Evolutionary conservation across 495 filamentous ascomycete genomes (phyloP).

Genomic region (Aspergillus bridgeri): DNA sequence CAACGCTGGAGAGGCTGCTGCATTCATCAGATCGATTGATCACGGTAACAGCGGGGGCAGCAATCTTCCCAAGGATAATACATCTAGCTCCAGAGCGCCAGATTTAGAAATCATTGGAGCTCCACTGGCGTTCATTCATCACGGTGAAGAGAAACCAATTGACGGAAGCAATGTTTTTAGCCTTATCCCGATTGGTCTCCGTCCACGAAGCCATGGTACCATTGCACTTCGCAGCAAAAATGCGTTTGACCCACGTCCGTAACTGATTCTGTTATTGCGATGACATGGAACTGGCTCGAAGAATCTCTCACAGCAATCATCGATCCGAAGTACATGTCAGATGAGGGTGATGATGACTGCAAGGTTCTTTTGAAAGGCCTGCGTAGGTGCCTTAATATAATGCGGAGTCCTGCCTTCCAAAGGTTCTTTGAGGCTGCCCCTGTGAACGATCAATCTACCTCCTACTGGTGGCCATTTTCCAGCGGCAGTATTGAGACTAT

Average conservation of each 20-base stretch:
- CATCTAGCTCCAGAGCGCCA: conserved; percentile 13
- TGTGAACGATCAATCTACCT: conserved; percentile 15
- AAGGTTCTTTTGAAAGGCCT: conserved; percentile 19
- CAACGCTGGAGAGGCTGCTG: conserved; percentile 23
- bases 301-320: conserved; percentile 16
- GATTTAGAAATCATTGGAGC: conserved; percentile 25
- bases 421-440: conserved; percentile 16
- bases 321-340: conserved; percentile 22
- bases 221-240: conserved; percentile 18
- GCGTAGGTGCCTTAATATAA: conserved; percentile 18
- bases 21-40: conserved; percentile 18
- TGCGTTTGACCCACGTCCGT: conserved; percentile 20
- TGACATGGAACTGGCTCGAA: background rate
- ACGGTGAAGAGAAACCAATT: conserved; percentile 18
- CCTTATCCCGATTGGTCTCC: conserved; percentile 16
- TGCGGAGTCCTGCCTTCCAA: conserved; percentile 18
- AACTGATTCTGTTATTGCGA: background rate
- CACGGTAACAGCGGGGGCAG: conserved; percentile 2
- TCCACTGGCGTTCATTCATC: conserved; percentile 22
- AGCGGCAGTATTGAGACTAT: conserved; percentile 23
- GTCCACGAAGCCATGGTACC: conserved; percentile 21
- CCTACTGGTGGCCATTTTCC: conserved; percentile 26
- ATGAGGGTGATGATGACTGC: conserved; percentile 18
- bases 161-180: conserved; percentile 17
- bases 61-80: conserved; percentile 8